Evolutionary conservation across 106 monocot species (phyloP).

Genomic region (Dendrobium nobile): DNA sequence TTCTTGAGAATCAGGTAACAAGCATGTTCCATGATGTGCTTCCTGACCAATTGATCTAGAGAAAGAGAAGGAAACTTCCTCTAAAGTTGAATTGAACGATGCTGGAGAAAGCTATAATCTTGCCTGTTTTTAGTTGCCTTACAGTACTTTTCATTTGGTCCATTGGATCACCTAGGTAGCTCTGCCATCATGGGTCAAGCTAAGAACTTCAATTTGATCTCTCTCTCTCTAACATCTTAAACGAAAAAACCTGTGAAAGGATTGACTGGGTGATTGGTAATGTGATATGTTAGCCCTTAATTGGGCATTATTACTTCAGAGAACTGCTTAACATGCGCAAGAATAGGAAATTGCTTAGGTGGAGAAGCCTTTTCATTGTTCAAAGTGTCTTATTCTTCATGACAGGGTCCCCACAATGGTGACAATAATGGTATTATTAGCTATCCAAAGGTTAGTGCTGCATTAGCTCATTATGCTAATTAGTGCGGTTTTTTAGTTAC

Average conservation of each 20-base stretch:
- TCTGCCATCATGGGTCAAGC: background rate
- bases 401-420: background rate
- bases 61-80: too few relatives aligned
- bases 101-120: background rate
- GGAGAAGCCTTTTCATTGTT: too few relatives aligned
- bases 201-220: background rate
- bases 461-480: slow-evolving; percentile 1
- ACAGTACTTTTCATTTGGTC: slow-evolving; percentile 3
- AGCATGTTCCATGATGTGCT: too few relatives aligned
- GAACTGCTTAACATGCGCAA: too few relatives aligned
- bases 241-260: too few relatives aligned
- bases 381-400: background rate
- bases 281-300: too few relatives aligned
- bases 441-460: background rate
- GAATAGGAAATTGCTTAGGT: background rate
- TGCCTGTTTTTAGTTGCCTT: background rate
- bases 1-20: too few relatives aligned
- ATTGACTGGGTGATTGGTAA: too few relatives aligned
- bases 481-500: background rate
- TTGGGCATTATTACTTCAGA: too few relatives aligned
- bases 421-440: background rate
- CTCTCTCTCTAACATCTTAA: background rate
- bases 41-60: too few relatives aligned
- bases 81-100: too few relatives aligned
- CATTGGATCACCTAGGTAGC: background rate